Evolutionary conservation across 2,329 filamentous ascomycete genomes (phyloP), one percentile per base, ranked within the genome.

Genomic region (Paecilomyces formosus): DNA sequence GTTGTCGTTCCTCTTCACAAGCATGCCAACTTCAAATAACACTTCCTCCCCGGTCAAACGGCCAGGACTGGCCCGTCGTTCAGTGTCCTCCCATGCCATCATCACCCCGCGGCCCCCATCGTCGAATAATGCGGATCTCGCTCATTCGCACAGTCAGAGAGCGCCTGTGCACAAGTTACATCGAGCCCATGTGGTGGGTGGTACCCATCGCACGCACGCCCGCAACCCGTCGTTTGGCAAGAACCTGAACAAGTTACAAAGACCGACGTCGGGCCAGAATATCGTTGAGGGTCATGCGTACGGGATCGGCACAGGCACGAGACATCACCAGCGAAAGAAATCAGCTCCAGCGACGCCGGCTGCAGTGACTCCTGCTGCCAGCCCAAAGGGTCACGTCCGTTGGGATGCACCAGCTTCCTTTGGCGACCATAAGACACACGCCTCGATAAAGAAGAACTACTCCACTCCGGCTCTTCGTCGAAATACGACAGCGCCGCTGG

Each of bases 271-370:
- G 55, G 61, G 68, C 53, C 65, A 70, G 18, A 58, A 60, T 52
- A 30, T 62, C 71, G 71, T 57, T 33, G 71, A 76, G 57, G 62
- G 63, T 45, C 39, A 45, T 45, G 39, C 35, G 64, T 66, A 50
- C 39, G 60, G 57, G 56, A 22, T 55, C 56, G 35, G 56, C 53
- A 57, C 61, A 45, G 53, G 61, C 33, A 63, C 63, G n/a, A 69
- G 72, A 51, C 66, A 76, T 60, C 77, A 79, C 65, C 73, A 77
- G 55, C 72, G 76, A 60, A 78, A 78, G 66, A 78, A 76, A 62
- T 79, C 77, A 5, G 75, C 75, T 49, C 75, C 75, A 31, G 30
- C 30, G 65, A 78, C 76, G 62, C 79, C 77, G 4, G 75, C 75
- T 49, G 75, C 75, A 31, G 70, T 69, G 22, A 78, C 76, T 24